Percentiles rank a stretch among this genome's conserved stretches.
phyloP scores from a whole-genome alignment of 208 protist genomes.

The Wallacemonas sp. region DNA sequence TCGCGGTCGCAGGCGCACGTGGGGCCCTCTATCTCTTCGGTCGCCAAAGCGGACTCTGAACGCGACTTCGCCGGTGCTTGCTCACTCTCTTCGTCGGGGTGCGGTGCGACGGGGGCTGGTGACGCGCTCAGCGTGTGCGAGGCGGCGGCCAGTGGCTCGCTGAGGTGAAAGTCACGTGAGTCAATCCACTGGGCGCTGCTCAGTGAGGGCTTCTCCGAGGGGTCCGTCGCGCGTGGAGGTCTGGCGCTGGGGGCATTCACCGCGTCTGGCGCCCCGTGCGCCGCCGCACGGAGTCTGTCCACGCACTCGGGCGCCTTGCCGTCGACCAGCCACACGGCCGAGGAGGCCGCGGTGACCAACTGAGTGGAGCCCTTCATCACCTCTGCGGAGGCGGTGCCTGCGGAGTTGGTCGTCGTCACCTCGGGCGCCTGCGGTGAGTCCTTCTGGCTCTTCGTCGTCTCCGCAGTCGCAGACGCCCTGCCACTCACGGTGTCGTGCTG shows the following conservation, averaged over 20 bases:
- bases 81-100: background rate
- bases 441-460: background rate
- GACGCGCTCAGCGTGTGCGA: background rate
- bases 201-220: background rate
- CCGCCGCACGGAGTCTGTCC: too few species aligned
- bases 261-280: too few species aligned
- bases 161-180: slow-evolving; percentile 1
- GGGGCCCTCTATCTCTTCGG: background rate
- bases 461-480: background rate
- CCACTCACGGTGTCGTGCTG: background rate
- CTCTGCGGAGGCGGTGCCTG: background rate
- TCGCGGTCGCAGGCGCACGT: background rate
- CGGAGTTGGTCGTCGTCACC: too few species aligned
- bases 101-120: background rate
- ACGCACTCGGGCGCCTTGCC: background rate
- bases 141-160: background rate
- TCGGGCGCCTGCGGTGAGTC: background rate
- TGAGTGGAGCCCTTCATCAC: background rate
- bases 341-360: slow-evolving; percentile 5
- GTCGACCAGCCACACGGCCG: background rate
- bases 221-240: background rate
- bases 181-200: background rate
- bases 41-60: too few species aligned
- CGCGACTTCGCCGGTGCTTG: too few species aligned
- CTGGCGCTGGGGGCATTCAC: background rate